Conservation (phyloP, 495 filamentous ascomycete species). For the Penicillium malachiteum region DNA sequence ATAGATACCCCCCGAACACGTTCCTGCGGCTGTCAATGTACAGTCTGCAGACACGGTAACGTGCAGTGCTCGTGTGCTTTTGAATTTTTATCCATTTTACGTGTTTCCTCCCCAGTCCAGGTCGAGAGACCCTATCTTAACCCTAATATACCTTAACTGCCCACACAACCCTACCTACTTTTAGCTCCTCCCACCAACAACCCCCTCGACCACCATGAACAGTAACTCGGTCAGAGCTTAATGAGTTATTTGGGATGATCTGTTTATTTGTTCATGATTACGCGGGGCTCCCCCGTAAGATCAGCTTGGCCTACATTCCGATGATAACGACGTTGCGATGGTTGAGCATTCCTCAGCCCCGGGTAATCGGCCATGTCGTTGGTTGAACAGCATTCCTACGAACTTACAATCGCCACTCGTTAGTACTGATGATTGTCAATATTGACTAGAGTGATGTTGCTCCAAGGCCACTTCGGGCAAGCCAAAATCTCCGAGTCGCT, state of each 20-base stretch:
- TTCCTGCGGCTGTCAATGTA: constrained; percentile 41
- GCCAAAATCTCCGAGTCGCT: constrained; percentile 44
- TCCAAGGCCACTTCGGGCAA: constrained; percentile 28
- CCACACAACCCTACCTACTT: constrained; percentile 5
- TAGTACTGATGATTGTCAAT: constrained; percentile 23
- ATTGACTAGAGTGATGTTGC: constrained; percentile 18
- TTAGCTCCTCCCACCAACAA: constrained; percentile 11
- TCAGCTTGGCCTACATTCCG: constrained; percentile 40
- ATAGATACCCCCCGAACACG: constrained; percentile 40
- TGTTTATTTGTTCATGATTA: constrained; percentile 8
- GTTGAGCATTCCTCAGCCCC: constrained; percentile 28
- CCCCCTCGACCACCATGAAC: constrained; percentile 14
- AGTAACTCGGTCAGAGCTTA: constrained; percentile 14
- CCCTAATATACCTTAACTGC: constrained; percentile 17
- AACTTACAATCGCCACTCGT: constrained; percentile 30
- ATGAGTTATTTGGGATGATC: constrained; percentile 12
- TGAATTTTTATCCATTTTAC: constrained; percentile 13
- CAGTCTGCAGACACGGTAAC: constrained; percentile 31
- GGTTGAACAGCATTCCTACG: constrained; percentile 37
- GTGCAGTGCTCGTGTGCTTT: constrained; percentile 26
- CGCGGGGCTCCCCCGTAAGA: constrained; percentile 4
- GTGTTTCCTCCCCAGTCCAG: constrained; percentile 18
- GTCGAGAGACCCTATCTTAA: constrained; percentile 13
- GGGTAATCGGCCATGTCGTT: constrained; percentile 25
- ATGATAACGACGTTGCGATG: constrained; percentile 13